Evolutionary conservation across 2,329 filamentous ascomycete genomes (phyloP).

Genomic region (Didymosphaeria variabile): DNA sequence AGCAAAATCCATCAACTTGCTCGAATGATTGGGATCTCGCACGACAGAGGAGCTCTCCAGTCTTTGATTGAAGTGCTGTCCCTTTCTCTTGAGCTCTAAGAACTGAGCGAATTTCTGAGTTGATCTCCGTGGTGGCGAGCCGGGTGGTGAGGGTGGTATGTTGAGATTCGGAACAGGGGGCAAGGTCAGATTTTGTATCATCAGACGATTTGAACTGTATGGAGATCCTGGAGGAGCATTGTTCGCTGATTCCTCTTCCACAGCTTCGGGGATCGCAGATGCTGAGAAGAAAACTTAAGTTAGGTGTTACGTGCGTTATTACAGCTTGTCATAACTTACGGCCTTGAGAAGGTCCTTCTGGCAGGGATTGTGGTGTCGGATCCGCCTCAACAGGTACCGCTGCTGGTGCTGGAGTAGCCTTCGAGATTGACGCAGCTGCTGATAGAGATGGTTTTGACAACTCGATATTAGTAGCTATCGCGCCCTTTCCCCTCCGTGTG

Average conservation of each 20-base stretch:
- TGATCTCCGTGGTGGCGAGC: conserved; percentile 55
- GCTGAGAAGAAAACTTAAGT: conserved; percentile 14
- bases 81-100: conserved; percentile 77
- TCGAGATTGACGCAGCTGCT: conserved; percentile 25
- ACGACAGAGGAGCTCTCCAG: conserved; percentile 72
- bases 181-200: conserved; percentile 76
- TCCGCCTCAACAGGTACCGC: conserved; percentile 15
- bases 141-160: conserved; percentile 77
- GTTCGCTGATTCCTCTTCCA: conserved; percentile 24
- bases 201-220: conserved; percentile 70
- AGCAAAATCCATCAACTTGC: conserved; percentile 77
- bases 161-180: conserved; percentile 75
- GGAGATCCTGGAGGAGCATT: conserved; percentile 62
- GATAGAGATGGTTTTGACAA: conserved; percentile 33
- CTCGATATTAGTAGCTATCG: conserved; percentile 60
- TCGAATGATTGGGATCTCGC: conserved; percentile 75
- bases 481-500: conserved; percentile 33
- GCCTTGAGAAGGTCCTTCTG: conserved; percentile 40
- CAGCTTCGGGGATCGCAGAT: conserved; percentile 30
- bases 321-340: conserved; percentile 12
- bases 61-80: conserved; percentile 80
- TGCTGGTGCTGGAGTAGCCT: conserved; percentile 16
- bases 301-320: background rate
- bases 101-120: conserved; percentile 78
- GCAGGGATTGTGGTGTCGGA: conserved; percentile 19